Evolutionary conservation across 371 early-diverging fungal genomes (phyloP).

Genomic region (Mortierella sp.): DNA sequence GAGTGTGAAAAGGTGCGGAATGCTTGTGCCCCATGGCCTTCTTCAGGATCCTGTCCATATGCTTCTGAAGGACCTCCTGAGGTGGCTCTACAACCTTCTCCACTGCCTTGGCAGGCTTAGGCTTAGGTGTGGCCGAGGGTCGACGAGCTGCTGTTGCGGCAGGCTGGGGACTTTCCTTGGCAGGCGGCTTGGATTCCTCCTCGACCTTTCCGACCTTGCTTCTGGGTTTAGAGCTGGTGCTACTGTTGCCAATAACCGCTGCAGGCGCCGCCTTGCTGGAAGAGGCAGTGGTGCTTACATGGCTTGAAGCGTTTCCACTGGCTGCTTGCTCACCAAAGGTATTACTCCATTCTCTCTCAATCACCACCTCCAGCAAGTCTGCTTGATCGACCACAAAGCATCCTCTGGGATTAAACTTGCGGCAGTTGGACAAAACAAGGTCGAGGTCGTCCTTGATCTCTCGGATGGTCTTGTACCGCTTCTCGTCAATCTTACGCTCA

Average conservation of each 20-base stretch:
- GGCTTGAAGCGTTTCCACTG: background rate
- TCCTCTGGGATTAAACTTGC: conserved; percentile 65
- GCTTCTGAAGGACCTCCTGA: conserved; percentile 35
- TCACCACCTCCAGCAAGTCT: conserved; percentile 60
- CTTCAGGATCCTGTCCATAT: conserved; percentile 58
- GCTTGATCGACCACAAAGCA: conserved; percentile 66
- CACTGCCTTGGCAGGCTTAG: conserved; percentile 30
- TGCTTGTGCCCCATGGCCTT: conserved; percentile 60
- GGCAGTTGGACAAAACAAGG: conserved; percentile 70
- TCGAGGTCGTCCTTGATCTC: conserved; percentile 80
- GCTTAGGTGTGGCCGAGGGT: conserved; percentile 32
- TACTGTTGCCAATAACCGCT: background rate
- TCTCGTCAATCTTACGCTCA: conserved; percentile 70
- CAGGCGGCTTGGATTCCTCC: conserved; percentile 13
- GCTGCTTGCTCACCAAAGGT: conserved; percentile 47
- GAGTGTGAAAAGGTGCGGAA: conserved; percentile 64
- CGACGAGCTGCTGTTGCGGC: conserved; percentile 9
- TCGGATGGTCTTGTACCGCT: conserved; percentile 57
- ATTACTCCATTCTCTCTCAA: conserved; percentile 60
- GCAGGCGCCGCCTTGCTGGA: background rate
- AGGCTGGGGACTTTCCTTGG: background rate
- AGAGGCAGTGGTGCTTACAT: background rate
- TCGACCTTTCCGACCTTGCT: conserved; percentile 27
- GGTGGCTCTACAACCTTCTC: conserved; percentile 47
- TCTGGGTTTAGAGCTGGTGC: conserved; percentile 25